These are phyloP conservation scores for Claviceps pusilla DNA, from an alignment of 2,329 filamentous ascomycete genomes.

Conservation along the genomic window DNA sequence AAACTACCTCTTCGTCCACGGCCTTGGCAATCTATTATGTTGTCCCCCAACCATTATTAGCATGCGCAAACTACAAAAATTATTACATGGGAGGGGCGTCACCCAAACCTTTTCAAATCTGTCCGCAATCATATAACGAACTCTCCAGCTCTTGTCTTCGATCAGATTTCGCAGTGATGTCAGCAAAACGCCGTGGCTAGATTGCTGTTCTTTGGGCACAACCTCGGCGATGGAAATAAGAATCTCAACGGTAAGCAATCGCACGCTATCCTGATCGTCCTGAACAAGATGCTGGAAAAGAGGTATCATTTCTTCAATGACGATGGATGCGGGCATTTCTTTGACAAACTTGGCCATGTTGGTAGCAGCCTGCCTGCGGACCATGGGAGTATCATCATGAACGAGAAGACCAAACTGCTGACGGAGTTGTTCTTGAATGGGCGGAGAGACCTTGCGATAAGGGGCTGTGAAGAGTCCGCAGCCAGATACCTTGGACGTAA, in stretches of 20 bases:
- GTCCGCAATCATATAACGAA: slow-evolving; percentile 98
- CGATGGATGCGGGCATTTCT: slow-evolving; percentile 80
- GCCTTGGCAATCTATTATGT: slow-evolving; percentile 75
- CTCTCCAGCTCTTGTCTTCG: slow-evolving; percentile 98
- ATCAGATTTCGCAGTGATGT: slow-evolving; percentile 84
- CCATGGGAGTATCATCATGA: slow-evolving; percentile 98
- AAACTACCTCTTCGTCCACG: slow-evolving; percentile 91
- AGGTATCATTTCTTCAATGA: slow-evolving; percentile 98
- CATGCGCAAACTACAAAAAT: neutral
- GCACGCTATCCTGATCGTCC: slow-evolving; percentile 95
- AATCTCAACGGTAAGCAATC: slow-evolving; percentile 88
- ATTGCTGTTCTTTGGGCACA: slow-evolving; percentile 94
- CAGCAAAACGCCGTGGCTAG: slow-evolving; percentile 84
- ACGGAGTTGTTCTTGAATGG: slow-evolving; percentile 80
- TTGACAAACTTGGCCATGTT: slow-evolving; percentile 96
- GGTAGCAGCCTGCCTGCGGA: slow-evolving; percentile 88
- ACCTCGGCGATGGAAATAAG: slow-evolving; percentile 93
- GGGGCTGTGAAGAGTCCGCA: slow-evolving; percentile 88
- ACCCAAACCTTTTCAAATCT: slow-evolving; percentile 77
- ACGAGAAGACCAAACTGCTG: slow-evolving; percentile 87
- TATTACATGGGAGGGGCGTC: neutral
- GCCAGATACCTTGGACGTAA: slow-evolving; percentile 96
- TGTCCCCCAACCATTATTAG: neutral
- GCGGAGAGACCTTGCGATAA: slow-evolving; percentile 76
- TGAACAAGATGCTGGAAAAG: slow-evolving; percentile 92